Evolutionary conservation across 2,329 filamentous ascomycete species (phyloP), one percentile per base, ranked within the genome.

Genomic region (Alternaria brassicae): DNA sequence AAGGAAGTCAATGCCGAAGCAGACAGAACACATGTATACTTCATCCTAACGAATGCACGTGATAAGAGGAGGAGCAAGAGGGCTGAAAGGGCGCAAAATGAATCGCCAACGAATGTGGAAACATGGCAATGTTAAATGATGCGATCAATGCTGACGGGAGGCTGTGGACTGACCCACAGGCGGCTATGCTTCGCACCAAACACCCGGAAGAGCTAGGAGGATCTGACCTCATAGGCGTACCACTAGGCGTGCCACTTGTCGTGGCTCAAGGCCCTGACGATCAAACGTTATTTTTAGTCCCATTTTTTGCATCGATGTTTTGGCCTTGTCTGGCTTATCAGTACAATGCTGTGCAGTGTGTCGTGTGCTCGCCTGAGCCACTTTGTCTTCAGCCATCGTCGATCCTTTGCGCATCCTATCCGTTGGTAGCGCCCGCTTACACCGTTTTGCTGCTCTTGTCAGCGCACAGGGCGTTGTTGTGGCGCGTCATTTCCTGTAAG

Each of bases 1-100:
- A 75, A 51, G 56, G 65, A 64, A 42, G 72, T 67, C 15, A 77
- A 52, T 36, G 69, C 66, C 51, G 73, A 76, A 54, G 70, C 71
- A 47, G 71, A 64, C 10, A 75, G 53, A 50, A 73, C 53, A 25
- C 56, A 67, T 47, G 53, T 55, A 45, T 68, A 71, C 60, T 71
- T 75, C 74, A 76, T 77, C 12, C 57, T 69, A 52, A 40, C 23
- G 27, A 50, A 56, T 25, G 19, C 32, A 15, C 32, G 21, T 12
- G n/a, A 53, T 6, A 39, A 51, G 47, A 12, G 12, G 34, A 41
- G 48, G 21, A 23, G 53, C 48, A 56, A 10, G 36, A 51, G 21
- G 28, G 39, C n/a, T 48, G 19, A 27, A 13, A 34, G 45, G 49
- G 32, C 37, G 30, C 40, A 44, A 41, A 54, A 45, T 30, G 40